Percentiles rank a stretch among this genome's conserved stretches.
These are phyloP conservation scores for Phytophthora citrophthora DNA, from an alignment of 352 stramenopile genomes.

Conservation along the genomic window DNA sequence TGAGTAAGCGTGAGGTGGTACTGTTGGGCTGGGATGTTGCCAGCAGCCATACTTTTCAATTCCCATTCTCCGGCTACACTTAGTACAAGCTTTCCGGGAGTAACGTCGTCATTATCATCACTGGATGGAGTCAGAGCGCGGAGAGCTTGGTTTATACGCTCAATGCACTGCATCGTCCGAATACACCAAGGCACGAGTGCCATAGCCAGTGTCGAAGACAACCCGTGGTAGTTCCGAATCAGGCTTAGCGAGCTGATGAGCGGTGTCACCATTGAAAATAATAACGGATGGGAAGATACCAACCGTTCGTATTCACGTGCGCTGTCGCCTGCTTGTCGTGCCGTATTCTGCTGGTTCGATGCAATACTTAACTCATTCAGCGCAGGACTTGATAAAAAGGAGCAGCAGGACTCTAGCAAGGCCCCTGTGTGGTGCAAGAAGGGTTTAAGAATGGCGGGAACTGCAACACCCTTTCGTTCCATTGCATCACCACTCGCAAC, in stretches of 20 bases:
- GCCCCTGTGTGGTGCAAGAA: conserved; percentile 74
- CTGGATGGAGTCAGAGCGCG: conserved; percentile 34
- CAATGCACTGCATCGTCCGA: conserved; percentile 67
- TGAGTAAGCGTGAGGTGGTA: conserved; percentile 85
- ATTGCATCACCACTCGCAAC: conserved; percentile 32
- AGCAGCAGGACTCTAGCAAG: conserved; percentile 61
- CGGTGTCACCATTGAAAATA: conserved; percentile 70
- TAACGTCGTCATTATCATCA: conserved; percentile 32
- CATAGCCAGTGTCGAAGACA: conserved; percentile 72
- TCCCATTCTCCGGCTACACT: conserved; percentile 86
- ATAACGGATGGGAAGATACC: conserved; percentile 52
- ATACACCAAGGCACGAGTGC: conserved; percentile 85
- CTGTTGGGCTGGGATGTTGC: conserved; percentile 87
- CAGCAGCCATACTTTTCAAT: conserved; percentile 86
- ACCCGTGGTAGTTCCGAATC: conserved; percentile 72
- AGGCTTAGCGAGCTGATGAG: conserved; percentile 69
- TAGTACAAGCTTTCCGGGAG: conserved; percentile 51
- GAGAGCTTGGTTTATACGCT: conserved; percentile 64
- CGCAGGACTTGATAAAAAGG: conserved; percentile 48
- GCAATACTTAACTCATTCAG: conserved; percentile 32
- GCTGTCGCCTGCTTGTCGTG: conserved; percentile 19
- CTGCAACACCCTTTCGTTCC: conserved; percentile 42
- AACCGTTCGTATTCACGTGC: conserved; percentile 38
- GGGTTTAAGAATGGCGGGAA: conserved; percentile 78
- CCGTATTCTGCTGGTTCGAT: conserved; percentile 24